Percentiles rank a stretch among this genome's conserved stretches.
Evolutionary conservation across 208 protist genomes (phyloP).

Genomic region (Trypanosomatidae sp.): DNA sequence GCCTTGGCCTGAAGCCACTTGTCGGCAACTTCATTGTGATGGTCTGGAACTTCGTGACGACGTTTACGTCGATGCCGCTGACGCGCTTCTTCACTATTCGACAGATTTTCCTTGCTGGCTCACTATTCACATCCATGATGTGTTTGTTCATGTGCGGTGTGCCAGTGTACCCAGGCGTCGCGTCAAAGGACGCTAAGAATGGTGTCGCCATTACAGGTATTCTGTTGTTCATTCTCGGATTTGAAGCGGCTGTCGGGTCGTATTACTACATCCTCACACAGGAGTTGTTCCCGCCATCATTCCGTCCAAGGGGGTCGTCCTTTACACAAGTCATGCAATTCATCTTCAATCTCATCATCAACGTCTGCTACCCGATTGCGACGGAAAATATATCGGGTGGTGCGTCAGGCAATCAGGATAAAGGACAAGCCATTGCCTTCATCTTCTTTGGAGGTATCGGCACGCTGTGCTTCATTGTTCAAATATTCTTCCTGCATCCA

Average conservation of each 20-base stretch:
- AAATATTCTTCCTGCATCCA: constrained; percentile 64
- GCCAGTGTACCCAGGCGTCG: constrained; percentile 64
- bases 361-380: constrained; percentile 73
- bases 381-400: constrained; percentile 69
- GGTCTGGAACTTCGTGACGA: constrained; percentile 80
- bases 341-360: constrained; percentile 84
- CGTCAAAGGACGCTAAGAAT: constrained; percentile 23
- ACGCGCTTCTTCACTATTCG: constrained; percentile 51
- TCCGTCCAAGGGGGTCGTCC: constrained; percentile 56
- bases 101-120: constrained; percentile 47
- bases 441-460: constrained; percentile 74
- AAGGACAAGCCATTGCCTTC: constrained; percentile 78
- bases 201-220: constrained; percentile 67
- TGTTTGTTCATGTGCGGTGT: constrained; percentile 76
- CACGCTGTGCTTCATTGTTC: constrained; percentile 47
- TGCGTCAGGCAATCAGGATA: constrained; percentile 66
- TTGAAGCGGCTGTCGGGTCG: constrained; percentile 61
- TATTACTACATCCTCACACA: constrained; percentile 75
- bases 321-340: constrained; percentile 59
- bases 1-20: constrained; percentile 40
- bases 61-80: constrained; percentile 58
- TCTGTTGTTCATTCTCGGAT: constrained; percentile 60
- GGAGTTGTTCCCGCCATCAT: constrained; percentile 71
- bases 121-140: constrained; percentile 33
- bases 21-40: constrained; percentile 76